Conservation (phyloP, 192 early-diverging fungal species). For the Coemansia sp. region DNA sequence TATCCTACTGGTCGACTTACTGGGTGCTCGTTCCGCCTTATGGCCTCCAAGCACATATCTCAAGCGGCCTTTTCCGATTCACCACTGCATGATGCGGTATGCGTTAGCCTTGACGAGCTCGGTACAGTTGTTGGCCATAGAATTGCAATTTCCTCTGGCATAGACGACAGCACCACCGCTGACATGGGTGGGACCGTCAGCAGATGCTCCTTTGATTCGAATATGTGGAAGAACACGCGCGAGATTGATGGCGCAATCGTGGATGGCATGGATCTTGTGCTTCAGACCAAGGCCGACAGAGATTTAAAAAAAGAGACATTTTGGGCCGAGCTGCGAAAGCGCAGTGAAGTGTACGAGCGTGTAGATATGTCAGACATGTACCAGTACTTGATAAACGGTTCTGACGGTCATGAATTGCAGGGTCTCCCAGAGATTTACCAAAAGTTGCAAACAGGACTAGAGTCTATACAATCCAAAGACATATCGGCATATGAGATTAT, state of each 20-base stretch:
- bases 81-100: slow-evolving; percentile 5
- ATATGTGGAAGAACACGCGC: slow-evolving; percentile 2
- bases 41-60: not conserved
- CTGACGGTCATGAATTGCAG: not conserved
- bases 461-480: not conserved
- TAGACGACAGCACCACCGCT: not conserved
- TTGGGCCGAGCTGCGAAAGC: slow-evolving; percentile 32
- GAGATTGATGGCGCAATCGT: slow-evolving; percentile 8
- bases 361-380: slow-evolving; percentile 23
- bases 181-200: not conserved
- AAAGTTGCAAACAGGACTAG: not conserved
- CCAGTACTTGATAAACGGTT: not conserved
- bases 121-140: slow-evolving; percentile 27
- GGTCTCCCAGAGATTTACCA: not conserved
- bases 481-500: slow-evolving; percentile 13
- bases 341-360: slow-evolving; percentile 23
- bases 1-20: slow-evolving; percentile 21
- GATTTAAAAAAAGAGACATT: slow-evolving; percentile 6
- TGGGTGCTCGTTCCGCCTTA: slow-evolving; percentile 15
- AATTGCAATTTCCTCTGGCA: slow-evolving; percentile 3
- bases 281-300: slow-evolving; percentile 12
- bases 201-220: not conserved
- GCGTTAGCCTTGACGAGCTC: slow-evolving; percentile 26
- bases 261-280: slow-evolving; percentile 21
- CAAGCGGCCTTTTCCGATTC: not conserved